A percentile compares a stretch with the other conserved stretches of the same genome.
These are phyloP conservation scores for Botrytis tulipae DNA, from an alignment of 2,329 filamentous ascomycete genomes.

Conservation along the genomic window DNA sequence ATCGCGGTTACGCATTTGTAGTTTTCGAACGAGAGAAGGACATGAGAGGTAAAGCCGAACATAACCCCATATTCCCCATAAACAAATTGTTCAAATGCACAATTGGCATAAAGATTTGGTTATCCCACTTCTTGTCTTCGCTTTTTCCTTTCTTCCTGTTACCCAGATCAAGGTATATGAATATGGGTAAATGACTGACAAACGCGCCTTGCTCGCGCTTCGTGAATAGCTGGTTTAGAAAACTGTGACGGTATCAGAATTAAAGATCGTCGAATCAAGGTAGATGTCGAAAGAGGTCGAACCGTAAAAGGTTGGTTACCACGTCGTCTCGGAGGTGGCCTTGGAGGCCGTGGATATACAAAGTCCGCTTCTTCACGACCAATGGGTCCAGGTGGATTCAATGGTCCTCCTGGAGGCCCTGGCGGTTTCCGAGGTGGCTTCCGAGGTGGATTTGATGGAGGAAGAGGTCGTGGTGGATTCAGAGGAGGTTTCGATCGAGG, in stretches of 20 bases:
- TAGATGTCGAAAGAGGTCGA: constrained; percentile 93
- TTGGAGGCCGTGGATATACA: constrained; percentile 91
- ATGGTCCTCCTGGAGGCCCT: constrained; percentile 50
- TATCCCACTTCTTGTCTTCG: constrained; percentile 42
- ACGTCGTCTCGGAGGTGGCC: constrained; percentile 83
- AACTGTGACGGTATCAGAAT: constrained; percentile 83
- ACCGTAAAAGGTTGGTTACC: constrained; percentile 94
- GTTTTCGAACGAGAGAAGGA: constrained; percentile 97
- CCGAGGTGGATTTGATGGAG: constrained; percentile 50
- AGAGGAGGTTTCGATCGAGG: constrained; percentile 39
- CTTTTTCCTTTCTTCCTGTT: constrained; percentile 31
- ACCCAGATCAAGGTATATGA: constrained; percentile 45
- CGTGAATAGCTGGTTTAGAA: constrained; percentile 81
- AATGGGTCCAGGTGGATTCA: constrained; percentile 58
- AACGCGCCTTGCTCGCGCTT: constrained; percentile 57
- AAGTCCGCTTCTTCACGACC: constrained; percentile 74
- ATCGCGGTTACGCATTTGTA: constrained; percentile 92
- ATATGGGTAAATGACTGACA: constrained; percentile 68
- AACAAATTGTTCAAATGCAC: constrained; percentile 31
- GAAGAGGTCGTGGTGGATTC: constrained; percentile 52
- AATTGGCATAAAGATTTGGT: constrained; percentile 46
- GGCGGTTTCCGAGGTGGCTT: constrained; percentile 44
- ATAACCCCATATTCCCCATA: constrained; percentile 41
- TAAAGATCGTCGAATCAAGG: constrained; percentile 85
- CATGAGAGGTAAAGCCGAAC: constrained; percentile 86